Conservation (phyloP, 2,329 filamentous ascomycete species). For the Aureobasidium namibiae region DNA sequence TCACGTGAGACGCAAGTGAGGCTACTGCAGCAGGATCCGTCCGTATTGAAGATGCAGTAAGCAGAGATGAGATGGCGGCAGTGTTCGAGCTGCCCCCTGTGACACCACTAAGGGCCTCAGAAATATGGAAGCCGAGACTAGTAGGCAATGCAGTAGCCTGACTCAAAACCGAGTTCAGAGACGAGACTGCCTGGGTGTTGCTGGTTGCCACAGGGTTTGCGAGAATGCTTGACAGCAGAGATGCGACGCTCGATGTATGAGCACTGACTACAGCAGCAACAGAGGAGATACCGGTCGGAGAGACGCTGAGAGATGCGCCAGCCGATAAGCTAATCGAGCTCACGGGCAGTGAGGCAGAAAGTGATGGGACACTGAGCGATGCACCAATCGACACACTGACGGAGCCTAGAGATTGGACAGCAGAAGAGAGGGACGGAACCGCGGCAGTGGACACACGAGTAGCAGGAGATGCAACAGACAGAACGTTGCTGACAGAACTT, state of each 20-base stretch:
- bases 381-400: too few species aligned
- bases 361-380: too few species aligned
- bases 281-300: background rate
- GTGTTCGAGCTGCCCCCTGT: background rate
- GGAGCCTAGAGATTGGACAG: background rate
- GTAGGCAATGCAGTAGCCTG: background rate
- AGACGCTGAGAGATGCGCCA: background rate
- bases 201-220: background rate
- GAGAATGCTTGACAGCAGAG: background rate
- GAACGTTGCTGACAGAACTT: background rate
- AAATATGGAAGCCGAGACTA: background rate
- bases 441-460: background rate
- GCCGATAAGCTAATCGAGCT: background rate
- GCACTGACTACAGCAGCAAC: background rate
- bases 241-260: background rate
- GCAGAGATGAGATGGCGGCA: background rate
- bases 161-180: background rate
- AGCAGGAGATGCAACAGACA: background rate
- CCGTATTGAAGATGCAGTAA: background rate
- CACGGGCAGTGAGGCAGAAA: background rate
- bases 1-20: background rate
- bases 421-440: background rate
- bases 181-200: background rate
- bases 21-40: background rate
- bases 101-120: background rate